Evolutionary conservation across 2,329 filamentous ascomycete species (phyloP), one percentile per base, ranked within the genome.

Genomic region (Fusarium lateritium): DNA sequence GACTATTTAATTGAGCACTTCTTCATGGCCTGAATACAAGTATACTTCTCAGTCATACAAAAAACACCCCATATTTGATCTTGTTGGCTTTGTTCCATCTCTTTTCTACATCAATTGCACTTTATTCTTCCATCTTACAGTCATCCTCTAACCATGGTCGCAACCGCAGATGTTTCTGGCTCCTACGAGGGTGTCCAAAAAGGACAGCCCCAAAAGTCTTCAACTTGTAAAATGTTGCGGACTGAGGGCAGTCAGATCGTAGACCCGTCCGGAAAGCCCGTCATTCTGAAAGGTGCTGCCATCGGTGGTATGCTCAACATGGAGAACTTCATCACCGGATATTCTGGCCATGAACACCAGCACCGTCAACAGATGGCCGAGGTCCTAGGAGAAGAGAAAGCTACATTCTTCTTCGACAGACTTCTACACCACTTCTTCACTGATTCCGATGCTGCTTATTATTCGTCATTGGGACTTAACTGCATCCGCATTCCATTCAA

Each of bases 251-350:
- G 65, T 14, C 64, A 71, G 9, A 80, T 88, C 19, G 81, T 87
- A 33, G 82, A 84, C 62, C 74, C 76, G 0, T 73, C 82, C 50
- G 83, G 81, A 21, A 76, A 83, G 14, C 73, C 74, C 5, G 80
- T 87, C 15, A 76, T 87, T 9, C 81, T 88, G 24, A 78, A 77
- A 50, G 76, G 76, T 14, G 73, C 77, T 5, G 77, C 67, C 7
- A 56, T 79, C 3, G 77, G 77, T 14, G 77, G 77, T 22, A 76
- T 76, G 73, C 74, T 79, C 46, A 77, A 78, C 60, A 87, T 87
- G 84, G 86, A 88, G 75, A 89, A 89, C 74, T 89, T 89, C 80
- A 89, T 90, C 67, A 88, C 85, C 2, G 88, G 88, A n/a, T 90
- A 84, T 60, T 80, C 86, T 13, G 88, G 86, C 19, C 85, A 88